These are phyloP conservation scores for Neonectria hederae DNA, from an alignment of 2,329 filamentous ascomycete genomes.

Conservation along the genomic window DNA sequence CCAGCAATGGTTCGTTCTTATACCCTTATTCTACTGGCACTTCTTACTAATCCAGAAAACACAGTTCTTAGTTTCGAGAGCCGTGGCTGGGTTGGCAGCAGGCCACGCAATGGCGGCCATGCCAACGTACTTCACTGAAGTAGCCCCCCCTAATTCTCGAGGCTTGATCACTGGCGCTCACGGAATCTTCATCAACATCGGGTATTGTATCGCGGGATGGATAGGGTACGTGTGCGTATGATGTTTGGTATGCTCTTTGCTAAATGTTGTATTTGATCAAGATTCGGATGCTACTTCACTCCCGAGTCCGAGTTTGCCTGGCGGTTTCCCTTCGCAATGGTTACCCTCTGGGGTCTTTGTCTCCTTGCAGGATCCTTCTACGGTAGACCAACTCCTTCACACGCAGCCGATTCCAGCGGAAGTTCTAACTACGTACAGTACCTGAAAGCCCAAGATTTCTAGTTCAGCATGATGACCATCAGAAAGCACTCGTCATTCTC, in stretches of 20 bases:
- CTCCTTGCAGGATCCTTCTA: conserved; percentile 13
- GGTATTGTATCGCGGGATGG: conserved; percentile 10
- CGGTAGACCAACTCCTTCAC: neutral
- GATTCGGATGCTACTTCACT: conserved; percentile 12
- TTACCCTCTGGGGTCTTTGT: conserved; percentile 1
- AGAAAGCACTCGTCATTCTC: conserved; percentile 6
- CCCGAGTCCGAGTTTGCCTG: conserved; percentile 9
- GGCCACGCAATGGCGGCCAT: conserved; percentile 15
- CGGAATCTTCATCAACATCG: conserved; percentile 14
- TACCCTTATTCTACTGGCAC: neutral
- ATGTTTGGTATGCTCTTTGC: neutral
- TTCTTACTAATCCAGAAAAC: neutral
- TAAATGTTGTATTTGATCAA: neutral
- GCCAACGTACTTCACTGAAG: conserved; percentile 12
- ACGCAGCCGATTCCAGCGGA: neutral
- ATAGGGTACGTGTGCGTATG: neutral
- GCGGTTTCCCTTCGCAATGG: conserved; percentile 6
- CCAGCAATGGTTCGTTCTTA: conserved; percentile 5
- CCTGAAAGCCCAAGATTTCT: conserved; percentile 12
- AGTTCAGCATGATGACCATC: conserved; percentile 6
- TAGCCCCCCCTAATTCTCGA: conserved; percentile 10
- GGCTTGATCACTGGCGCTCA: conserved; percentile 12
- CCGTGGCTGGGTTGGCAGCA: conserved; percentile 8
- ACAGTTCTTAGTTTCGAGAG: conserved; percentile 6
- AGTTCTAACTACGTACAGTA: neutral